Evolutionary conservation across 2,329 filamentous ascomycete genomes (phyloP), one percentile per base, ranked within the genome.

Genomic region (Polychaeton citri): DNA sequence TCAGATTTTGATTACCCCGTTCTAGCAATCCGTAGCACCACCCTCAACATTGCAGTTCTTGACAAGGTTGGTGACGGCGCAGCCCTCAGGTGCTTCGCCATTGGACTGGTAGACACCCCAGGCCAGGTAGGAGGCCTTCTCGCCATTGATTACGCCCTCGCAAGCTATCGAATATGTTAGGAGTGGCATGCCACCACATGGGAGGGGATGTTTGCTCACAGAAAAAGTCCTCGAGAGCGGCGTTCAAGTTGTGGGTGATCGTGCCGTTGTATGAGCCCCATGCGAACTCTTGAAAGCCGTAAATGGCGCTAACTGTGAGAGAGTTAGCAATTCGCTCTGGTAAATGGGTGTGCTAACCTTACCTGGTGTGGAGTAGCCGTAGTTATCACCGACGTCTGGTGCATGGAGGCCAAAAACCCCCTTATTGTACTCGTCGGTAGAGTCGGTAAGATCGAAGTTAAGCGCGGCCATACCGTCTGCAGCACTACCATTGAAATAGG

Each of bases 31-130:
- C n/a, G n/a, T n/a, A n/a, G n/a, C n/a, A 15, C 38, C 38, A 21
- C 35, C 38, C 15, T 32, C 37, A 4, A 43, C 33, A 28, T 40
- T 40, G 33, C 40, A 43, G 13, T 30, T 40, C 30, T 31, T 31
- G 4, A 13, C 17, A 6, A 43, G 31, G n/a, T 34, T 9, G 13
- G 39, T 38, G n/a, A 6, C 7, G 3, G 7, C 5, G 21, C 41
- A 43, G 5, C 41, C 41, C n/a, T 19, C 20, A 17, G 41, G 41
- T 2, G 28, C 7, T 10, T 24, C 8, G 9, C 35, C 32, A 15
- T 12, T 16, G 13, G 21, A 31, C n/a, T 36, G 32, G n/a, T 21
- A 33, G 3, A 28, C 28, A 9, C 16, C 18, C 30, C 32, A 34
- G 21, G 36, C 38, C 18, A 40, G 33, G 17, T 32, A 32, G 13